Percentiles rank a stretch among this genome's conserved stretches.
These are phyloP conservation scores for Phragmites australis DNA, from an alignment of 176 grass and related monocot genomes.

Conservation along the genomic window DNA sequence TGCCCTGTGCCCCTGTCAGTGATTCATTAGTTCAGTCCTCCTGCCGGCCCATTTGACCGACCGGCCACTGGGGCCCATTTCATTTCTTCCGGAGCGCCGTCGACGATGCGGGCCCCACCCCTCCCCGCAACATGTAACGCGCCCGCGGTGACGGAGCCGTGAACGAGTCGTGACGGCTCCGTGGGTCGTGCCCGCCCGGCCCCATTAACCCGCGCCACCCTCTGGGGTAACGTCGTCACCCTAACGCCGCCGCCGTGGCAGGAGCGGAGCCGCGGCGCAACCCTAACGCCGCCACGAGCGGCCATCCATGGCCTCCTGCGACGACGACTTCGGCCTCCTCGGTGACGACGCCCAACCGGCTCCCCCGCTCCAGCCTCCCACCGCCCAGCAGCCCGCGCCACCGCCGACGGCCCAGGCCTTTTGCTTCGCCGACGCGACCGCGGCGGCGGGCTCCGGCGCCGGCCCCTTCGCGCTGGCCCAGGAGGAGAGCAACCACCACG, in stretches of 20 bases:
- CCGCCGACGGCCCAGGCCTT: conserved; percentile 36
- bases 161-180: conserved; percentile 49
- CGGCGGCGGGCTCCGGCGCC: neutral
- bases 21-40: too few relatives aligned
- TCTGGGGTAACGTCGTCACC: conserved; percentile 54
- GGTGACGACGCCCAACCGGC: conserved; percentile 49
- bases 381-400: conserved; percentile 36
- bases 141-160: conserved; percentile 53
- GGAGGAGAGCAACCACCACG: conserved; percentile 58
- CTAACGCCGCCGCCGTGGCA: conserved; percentile 56
- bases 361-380: conserved; percentile 28
- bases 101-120: conserved; percentile 19
- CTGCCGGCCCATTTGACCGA: too few relatives aligned
- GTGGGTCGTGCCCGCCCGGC: conserved; percentile 31
- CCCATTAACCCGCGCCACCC: conserved; percentile 16
- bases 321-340: conserved; percentile 83
- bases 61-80: neutral
- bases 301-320: conserved; percentile 86
- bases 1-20: too few relatives aligned
- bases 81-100: neutral
- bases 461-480: conserved; percentile 36
- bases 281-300: conserved; percentile 68
- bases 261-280: conserved; percentile 51
- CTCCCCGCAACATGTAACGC: conserved; percentile 31
- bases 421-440: conserved; percentile 40